These are phyloP conservation scores for Talaromyces sp. DNA, from an alignment of 2,329 filamentous ascomycete genomes.

Conservation along the genomic window DNA sequence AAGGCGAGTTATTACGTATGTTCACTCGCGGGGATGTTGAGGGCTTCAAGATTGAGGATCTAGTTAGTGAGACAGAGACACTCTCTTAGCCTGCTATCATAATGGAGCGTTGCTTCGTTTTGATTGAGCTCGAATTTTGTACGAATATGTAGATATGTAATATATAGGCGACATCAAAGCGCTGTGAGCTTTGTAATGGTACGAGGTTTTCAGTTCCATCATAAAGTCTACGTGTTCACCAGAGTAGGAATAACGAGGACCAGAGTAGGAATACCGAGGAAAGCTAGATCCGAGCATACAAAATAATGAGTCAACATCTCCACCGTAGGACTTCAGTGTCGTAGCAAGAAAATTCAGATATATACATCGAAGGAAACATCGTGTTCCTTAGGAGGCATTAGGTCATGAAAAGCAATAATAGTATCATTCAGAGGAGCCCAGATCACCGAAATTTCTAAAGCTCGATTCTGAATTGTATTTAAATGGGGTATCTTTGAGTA, in stretches of 20 bases:
- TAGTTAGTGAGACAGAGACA: constrained; percentile 87
- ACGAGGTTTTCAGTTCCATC: too few species aligned
- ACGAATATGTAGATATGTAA: constrained; percentile 1
- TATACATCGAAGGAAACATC: neutral
- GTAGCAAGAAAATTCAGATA: neutral
- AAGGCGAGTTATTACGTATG: constrained; percentile 71
- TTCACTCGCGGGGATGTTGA: constrained; percentile 72
- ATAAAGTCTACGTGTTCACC: neutral
- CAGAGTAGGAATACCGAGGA: neutral
- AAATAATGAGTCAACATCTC: neutral
- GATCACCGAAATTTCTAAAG: neutral
- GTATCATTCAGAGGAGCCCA: neutral
- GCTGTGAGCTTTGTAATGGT: neutral
- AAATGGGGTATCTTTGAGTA: constrained; percentile 3
- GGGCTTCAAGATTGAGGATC: constrained; percentile 75
- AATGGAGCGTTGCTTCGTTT: neutral
- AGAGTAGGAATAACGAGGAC: neutral
- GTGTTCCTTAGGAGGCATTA: neutral
- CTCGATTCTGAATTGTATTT: neutral
- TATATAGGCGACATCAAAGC: neutral
- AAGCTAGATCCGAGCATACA: neutral
- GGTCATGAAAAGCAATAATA: neutral
- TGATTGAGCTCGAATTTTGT: neutral
- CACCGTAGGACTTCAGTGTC: neutral
- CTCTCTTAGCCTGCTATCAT: constrained; percentile 42